These are phyloP conservation scores for Shiraia sp. DNA, from an alignment of 2,329 filamentous ascomycete genomes.

Conservation along the genomic window DNA sequence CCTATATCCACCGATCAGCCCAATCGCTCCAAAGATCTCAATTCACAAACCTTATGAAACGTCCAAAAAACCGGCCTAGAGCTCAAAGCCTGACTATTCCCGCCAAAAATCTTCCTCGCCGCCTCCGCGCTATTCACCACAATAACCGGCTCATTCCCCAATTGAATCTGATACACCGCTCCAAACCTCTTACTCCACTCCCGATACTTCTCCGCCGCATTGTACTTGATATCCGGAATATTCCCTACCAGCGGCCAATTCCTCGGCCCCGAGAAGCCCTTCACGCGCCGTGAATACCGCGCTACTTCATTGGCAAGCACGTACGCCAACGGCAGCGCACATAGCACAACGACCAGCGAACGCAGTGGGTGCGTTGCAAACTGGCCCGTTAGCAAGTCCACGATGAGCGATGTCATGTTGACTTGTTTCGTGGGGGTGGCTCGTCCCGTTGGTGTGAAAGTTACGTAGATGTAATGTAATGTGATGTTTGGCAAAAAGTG, in stretches of 20 bases:
- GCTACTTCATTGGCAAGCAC: slow-evolving; percentile 44
- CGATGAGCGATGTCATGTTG: slow-evolving; percentile 35
- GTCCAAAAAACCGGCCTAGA: slow-evolving; percentile 51
- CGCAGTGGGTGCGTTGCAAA: slow-evolving; percentile 29
- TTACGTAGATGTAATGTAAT: too few species aligned
- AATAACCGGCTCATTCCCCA: slow-evolving; percentile 50
- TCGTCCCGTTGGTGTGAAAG: too few species aligned
- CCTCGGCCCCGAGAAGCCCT: slow-evolving; percentile 44
- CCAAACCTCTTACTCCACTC: slow-evolving; percentile 49
- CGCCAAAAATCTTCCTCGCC: slow-evolving; percentile 48
- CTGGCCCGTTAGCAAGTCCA: slow-evolving; percentile 27
- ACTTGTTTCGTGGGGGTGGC: background rate
- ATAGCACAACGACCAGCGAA: slow-evolving; percentile 20
- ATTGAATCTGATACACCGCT: slow-evolving; percentile 51
- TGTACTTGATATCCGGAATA: slow-evolving; percentile 48
- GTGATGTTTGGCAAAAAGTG: too few species aligned
- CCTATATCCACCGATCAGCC: slow-evolving; percentile 42
- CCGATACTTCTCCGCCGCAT: slow-evolving; percentile 49
- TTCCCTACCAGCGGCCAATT: slow-evolving; percentile 49
- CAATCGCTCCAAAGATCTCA: background rate
- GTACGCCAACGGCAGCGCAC: slow-evolving; percentile 40
- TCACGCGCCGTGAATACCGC: slow-evolving; percentile 40
- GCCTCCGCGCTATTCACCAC: slow-evolving; percentile 50
- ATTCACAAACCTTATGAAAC: slow-evolving; percentile 46
- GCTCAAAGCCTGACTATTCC: slow-evolving; percentile 48